Base-by-base conservation (phyloP, 768 basidiomycete genomes). In the Kondoa malvinella region DNA sequence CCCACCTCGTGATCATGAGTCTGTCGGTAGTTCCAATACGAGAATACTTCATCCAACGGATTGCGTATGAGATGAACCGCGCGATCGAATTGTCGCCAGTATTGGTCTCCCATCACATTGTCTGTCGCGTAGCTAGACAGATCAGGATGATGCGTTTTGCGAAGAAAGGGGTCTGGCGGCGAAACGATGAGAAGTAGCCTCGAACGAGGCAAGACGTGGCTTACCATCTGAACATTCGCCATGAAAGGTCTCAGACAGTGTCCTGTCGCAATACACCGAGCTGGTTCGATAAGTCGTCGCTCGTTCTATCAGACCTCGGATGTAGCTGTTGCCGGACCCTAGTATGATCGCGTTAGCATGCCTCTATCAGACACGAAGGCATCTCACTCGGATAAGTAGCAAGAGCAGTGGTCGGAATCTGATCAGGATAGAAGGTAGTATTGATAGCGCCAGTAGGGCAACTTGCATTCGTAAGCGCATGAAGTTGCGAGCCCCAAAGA, bases 141-240 rank as follows among this genome's bases (percentile, higher is more conserved):
- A 56, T 56, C 50, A 56, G 50, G 50, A 25, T 59, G 30, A 29
- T 59, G 57, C 4, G 57, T 8, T 29, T 59, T 59, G 8, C 25
- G 4, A 29, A 59, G 57, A 29, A 59, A 59, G 30, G 8, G 57
- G 4, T n/a, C n/a, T n/a, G n/a, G n/a, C n/a, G n/a, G n/a, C n/a
- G n/a, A n/a, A n/a, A n/a, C n/a, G n/a, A n/a, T n/a, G n/a, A n/a
- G n/a, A n/a, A n/a, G n/a, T n/a, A n/a, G n/a, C n/a, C n/a, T n/a
- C n/a, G n/a, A n/a, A n/a, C n/a, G n/a, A n/a, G n/a, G n/a, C n/a
- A n/a, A n/a, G n/a, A n/a, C n/a, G n/a, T n/a, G n/a, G n/a, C n/a
- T n/a, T n/a, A n/a, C n/a, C n/a, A n/a, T n/a, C n/a, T 4, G 57
- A 8, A 33, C 62, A 64, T 26, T 64, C 62, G 29, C 62, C 62